Conservation (phyloP, 441 rosid species). For the Populus hybrid region DNA sequence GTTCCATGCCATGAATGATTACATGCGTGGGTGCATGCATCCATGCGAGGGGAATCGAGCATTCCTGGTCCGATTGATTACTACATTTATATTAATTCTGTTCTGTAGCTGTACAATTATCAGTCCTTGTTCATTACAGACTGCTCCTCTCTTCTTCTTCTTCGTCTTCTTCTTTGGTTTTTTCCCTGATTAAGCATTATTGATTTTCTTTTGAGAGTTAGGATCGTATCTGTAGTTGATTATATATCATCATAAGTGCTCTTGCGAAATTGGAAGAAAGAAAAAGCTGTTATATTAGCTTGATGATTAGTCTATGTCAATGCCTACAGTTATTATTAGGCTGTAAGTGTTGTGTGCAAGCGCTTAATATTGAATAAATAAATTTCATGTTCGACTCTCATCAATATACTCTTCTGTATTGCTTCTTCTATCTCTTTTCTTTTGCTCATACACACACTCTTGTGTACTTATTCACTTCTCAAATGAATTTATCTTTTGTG, state of each 20-base stretch:
- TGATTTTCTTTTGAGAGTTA: neutral
- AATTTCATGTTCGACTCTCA: neutral
- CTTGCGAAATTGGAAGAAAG: neutral
- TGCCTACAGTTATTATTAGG: neutral
- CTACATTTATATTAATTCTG: neutral
- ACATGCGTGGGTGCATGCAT: neutral
- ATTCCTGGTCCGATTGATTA: slow-evolving; percentile 40
- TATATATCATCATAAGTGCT: neutral
- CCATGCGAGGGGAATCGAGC: slow-evolving; percentile 46
- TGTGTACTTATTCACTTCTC: neutral
- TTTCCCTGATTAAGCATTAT: neutral
- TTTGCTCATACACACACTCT: too few relatives aligned
- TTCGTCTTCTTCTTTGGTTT: neutral
- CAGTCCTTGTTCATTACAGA: neutral
- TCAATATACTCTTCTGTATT: too few relatives aligned
- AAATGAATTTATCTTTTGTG: neutral
- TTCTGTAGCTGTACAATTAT: neutral
- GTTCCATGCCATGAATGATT: neutral
- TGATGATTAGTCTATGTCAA: neutral
- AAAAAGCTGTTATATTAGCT: neutral
- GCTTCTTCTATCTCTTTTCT: neutral
- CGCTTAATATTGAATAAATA: neutral
- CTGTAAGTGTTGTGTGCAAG: neutral
- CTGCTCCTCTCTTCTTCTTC: neutral
- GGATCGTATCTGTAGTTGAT: neutral